These are phyloP conservation scores for Monilinia fructigena DNA, from an alignment of 2,329 filamentous ascomycete genomes.

Conservation along the genomic window DNA sequence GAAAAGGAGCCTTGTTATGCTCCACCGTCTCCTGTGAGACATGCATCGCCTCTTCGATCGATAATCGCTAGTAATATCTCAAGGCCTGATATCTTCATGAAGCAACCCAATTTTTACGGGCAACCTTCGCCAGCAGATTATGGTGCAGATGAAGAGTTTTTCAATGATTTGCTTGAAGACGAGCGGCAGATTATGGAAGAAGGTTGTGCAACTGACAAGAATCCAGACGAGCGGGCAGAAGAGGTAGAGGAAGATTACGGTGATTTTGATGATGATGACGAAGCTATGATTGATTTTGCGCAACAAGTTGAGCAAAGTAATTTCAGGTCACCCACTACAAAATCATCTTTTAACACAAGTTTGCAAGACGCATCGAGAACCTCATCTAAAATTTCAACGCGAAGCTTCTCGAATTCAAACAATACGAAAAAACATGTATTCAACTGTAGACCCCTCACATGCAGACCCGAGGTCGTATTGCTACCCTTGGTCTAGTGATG, in stretches of 20 bases:
- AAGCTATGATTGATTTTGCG: constrained; percentile 45
- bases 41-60: constrained; percentile 1
- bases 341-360: constrained; percentile 31
- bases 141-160: constrained; percentile 32
- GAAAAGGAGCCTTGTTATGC: neutral
- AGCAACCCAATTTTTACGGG: constrained; percentile 16
- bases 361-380: constrained; percentile 29
- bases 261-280: constrained; percentile 39
- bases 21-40: constrained; percentile 9
- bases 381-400: constrained; percentile 26
- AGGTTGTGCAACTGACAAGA: constrained; percentile 16
- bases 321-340: constrained; percentile 27
- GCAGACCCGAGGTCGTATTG: constrained; percentile 53
- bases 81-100: neutral
- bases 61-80: constrained; percentile 2
- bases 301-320: constrained; percentile 45
- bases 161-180: constrained; percentile 34
- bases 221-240: constrained; percentile 23
- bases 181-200: constrained; percentile 30
- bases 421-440: constrained; percentile 37
- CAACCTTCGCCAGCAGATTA: constrained; percentile 29
- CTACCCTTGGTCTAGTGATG: constrained; percentile 81
- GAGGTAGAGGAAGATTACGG: constrained; percentile 34
- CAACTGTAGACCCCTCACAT: constrained; percentile 40
- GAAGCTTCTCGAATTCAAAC: constrained; percentile 13